phyloP scores from a whole-genome alignment of 2,329 filamentous ascomycete genomes.

The Aspergillus quadrilineatus region DNA sequence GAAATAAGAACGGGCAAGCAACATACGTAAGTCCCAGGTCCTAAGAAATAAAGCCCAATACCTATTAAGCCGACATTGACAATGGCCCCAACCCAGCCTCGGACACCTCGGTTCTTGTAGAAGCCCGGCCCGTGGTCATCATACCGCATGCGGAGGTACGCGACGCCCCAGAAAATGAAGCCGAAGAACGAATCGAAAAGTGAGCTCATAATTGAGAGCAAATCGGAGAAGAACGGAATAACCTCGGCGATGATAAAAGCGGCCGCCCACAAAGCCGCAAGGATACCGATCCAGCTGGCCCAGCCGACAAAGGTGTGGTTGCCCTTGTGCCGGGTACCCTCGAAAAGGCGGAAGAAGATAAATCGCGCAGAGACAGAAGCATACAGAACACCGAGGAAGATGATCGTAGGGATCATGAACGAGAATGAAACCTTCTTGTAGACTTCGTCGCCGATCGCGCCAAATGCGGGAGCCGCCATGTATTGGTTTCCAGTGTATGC shows the following conservation, averaged over 20 bases:
- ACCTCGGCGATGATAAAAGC: slow-evolving; percentile 91
- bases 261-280: slow-evolving; percentile 67
- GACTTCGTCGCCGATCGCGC: slow-evolving; percentile 68
- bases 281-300: slow-evolving; percentile 72
- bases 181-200: slow-evolving; percentile 79
- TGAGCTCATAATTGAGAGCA: slow-evolving; percentile 59
- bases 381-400: slow-evolving; percentile 88
- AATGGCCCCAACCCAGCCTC: slow-evolving; percentile 43
- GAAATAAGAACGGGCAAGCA: slow-evolving; percentile 40
- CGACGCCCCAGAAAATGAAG: slow-evolving; percentile 76
- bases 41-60: slow-evolving; percentile 77
- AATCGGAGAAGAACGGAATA: slow-evolving; percentile 87
- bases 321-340: slow-evolving; percentile 73
- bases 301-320: slow-evolving; percentile 81
- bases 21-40: slow-evolving; percentile 72
- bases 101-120: slow-evolving; percentile 42
- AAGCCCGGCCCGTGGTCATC: slow-evolving; percentile 43
- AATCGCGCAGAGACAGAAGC: slow-evolving; percentile 87
- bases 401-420: slow-evolving; percentile 93
- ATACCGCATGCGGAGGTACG: slow-evolving; percentile 47
- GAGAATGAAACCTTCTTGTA: slow-evolving; percentile 89
- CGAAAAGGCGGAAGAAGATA: slow-evolving; percentile 86
- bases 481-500: slow-evolving; percentile 88
- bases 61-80: slow-evolving; percentile 72
- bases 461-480: slow-evolving; percentile 83